Base-by-base conservation (phyloP, 139 green algal genomes). In the Gonium pectorale region DNA sequence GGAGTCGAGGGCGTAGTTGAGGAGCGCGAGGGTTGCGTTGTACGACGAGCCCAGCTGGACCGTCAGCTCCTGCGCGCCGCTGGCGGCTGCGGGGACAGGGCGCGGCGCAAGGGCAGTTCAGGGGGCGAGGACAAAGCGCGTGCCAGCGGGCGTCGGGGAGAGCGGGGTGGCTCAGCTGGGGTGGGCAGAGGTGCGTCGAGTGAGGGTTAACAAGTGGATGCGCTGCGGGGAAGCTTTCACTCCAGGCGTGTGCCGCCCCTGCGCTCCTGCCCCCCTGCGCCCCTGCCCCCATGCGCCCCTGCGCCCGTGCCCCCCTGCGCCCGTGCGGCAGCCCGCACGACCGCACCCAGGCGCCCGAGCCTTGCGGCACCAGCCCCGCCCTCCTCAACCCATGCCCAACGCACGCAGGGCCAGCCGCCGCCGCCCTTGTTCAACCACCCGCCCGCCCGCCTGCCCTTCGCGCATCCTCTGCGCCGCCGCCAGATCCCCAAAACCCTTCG, bases 21-120 rank as follows among this genome's bases (percentile, higher is more conserved):
- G 31, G 46, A 79, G 64, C 22, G 11, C 35, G 70, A 79, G 44
- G 8, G 70, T 40, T 31, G 70, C 70, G 70, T 79, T 79, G 70
- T 79, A 79, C 0, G 37, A n/a, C 40, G 29, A 44, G 70, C 44
- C 46, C 17, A 79, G 70, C 0, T 6, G 7, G 19, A 79, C n/a
- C n/a, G 9, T 11, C 19, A 79, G 70, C 49, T 38, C 21, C 41
- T 54, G 41, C 41, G 26, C 40, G 27, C 40, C 51, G 43, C 62
- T 3, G 44, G 51, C 17, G 44, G 11, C 38, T 19, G 40, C 67
- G 44, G 68, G 29, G n/a, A 19, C 27, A 4, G 26, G 26, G 26
- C 8, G 41, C 43, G 68, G 64, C 9, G 35, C 11, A 5, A 4
- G 41, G n/a, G 62, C n/a, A 40, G 62, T 24, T 17, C n/a, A 68